These are phyloP conservation scores for Nakazawaea siamensis DNA, from an alignment of 805 yeast genomes.

Conservation along the genomic window DNA sequence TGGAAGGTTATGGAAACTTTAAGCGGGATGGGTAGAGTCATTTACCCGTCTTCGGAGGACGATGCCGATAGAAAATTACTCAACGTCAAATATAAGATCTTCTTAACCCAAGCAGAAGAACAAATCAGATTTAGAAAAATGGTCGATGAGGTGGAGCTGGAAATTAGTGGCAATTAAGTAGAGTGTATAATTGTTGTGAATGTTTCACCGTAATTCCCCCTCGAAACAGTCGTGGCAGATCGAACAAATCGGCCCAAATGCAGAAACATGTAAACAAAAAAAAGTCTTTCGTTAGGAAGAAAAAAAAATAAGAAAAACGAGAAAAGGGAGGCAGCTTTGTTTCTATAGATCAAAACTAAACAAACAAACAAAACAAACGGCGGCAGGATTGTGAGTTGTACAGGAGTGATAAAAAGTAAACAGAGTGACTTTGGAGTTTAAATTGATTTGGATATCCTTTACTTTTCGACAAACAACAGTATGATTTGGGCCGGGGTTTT, in stretches of 20 bases:
- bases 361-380: too few species aligned
- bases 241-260: neutral
- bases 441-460: too few species aligned
- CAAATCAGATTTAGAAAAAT: slow-evolving; percentile 70
- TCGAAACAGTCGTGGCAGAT: neutral
- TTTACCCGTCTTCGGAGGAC: slow-evolving; percentile 50
- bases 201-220: neutral
- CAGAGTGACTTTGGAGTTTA: too few species aligned
- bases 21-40: slow-evolving; percentile 78
- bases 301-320: neutral
- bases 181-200: neutral
- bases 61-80: slow-evolving; percentile 66
- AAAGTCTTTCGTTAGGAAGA: neutral
- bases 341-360: too few species aligned
- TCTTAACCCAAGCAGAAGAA: slow-evolving; percentile 77
- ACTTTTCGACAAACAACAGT: too few species aligned
- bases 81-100: slow-evolving; percentile 73
- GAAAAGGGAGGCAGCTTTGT: too few species aligned
- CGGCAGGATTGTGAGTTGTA: too few species aligned
- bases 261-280: neutral
- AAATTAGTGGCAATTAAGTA: slow-evolving; percentile 14
- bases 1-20: slow-evolving; percentile 85
- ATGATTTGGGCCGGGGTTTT: too few species aligned
- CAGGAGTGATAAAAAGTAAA: too few species aligned
- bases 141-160: slow-evolving; percentile 44